Evolutionary conservation across 1,139 yeast genomes (phyloP).

Genomic region (Taphrina pruni): DNA sequence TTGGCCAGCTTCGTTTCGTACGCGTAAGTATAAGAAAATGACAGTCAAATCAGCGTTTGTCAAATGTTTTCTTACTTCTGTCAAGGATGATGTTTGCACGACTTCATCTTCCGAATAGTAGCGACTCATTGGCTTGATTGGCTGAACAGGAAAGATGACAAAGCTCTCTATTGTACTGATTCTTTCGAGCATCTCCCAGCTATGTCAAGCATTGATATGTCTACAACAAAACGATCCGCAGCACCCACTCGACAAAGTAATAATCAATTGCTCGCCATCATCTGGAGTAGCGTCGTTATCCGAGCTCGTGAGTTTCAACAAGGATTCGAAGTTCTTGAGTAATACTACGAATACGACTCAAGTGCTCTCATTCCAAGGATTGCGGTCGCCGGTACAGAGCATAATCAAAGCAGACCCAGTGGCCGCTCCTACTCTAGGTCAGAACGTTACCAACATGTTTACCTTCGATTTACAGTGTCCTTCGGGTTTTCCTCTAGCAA

Average conservation of each 20-base stretch:
- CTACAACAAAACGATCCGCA: conserved; percentile 29
- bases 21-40: too few relatives aligned
- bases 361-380: conserved; percentile 11
- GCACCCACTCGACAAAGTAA: conserved; percentile 11
- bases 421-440: conserved; percentile 24
- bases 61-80: too few relatives aligned
- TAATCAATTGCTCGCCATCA: conserved; percentile 28
- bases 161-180: too few relatives aligned
- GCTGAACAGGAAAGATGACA: too few relatives aligned
- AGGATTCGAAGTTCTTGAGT: neutral
- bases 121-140: too few relatives aligned
- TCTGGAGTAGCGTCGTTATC: neutral
- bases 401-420: conserved; percentile 17
- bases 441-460: conserved; percentile 20
- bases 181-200: neutral
- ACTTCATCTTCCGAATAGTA: too few relatives aligned
- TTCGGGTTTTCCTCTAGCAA: neutral
- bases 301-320: neutral
- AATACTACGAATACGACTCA: neutral
- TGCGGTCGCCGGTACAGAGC: conserved; percentile 26
- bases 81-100: too few relatives aligned
- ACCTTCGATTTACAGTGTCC: conserved; percentile 22
- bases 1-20: too few relatives aligned
- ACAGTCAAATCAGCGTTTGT: too few relatives aligned
- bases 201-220: conserved; percentile 15